These are phyloP conservation scores for Dipteronia dyeriana DNA, from an alignment of 345 rosid species.

Conservation along the genomic window DNA sequence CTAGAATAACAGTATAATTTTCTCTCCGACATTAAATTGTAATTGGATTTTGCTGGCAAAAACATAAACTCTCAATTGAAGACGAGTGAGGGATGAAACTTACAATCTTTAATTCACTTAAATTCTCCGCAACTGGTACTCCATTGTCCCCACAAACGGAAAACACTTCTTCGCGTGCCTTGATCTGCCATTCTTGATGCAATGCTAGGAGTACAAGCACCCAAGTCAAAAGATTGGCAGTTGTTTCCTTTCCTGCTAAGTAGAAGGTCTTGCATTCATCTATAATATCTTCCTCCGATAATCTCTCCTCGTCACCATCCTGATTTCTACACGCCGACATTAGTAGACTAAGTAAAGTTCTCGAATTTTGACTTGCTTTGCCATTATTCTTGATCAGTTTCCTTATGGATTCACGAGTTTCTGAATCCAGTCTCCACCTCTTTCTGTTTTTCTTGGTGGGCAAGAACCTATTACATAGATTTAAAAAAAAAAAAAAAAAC, in stretches of 20 bases:
- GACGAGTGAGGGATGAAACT: constrained; percentile 15
- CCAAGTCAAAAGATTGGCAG: constrained; percentile 71
- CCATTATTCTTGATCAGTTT: constrained; percentile 45
- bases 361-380: constrained; percentile 35
- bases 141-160: constrained; percentile 36
- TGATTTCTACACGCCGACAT: constrained; percentile 51
- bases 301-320: constrained; percentile 58
- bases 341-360: constrained; percentile 58
- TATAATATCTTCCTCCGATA: constrained; percentile 65
- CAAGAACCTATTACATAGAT: constrained; percentile 43
- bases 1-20: no score
- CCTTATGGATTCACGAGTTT: constrained; percentile 60
- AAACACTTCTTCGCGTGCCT: constrained; percentile 69
- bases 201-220: constrained; percentile 60
- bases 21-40: no score
- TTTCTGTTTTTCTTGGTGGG: constrained; percentile 80
- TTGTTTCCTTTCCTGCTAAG: constrained; percentile 87
- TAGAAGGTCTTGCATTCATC: constrained; percentile 90
- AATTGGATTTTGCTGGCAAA: no score
- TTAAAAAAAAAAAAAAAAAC: neutral
- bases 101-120: constrained; percentile 69
- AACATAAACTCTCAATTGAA: neutral
- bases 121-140: constrained; percentile 37
- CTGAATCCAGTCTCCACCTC: constrained; percentile 67
- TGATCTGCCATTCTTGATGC: constrained; percentile 81